phyloP scores from a whole-genome alignment of 1,139 yeast species.

The Yamadazyma dushanensis region DNA sequence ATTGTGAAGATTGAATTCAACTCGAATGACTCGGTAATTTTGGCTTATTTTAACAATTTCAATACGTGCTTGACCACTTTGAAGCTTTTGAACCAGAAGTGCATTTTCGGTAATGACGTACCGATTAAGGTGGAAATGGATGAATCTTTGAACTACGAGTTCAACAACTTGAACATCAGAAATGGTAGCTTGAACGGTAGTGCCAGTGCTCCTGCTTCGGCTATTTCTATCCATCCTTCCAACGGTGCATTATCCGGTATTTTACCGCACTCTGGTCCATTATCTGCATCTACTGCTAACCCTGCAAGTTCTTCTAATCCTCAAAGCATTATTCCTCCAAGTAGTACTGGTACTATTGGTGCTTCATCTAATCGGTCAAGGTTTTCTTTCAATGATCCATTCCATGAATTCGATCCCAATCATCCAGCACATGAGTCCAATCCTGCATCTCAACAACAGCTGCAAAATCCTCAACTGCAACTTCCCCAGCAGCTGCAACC shows the following conservation, averaged over 20 bases:
- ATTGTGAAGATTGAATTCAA: constrained; percentile 57
- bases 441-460: constrained; percentile 10
- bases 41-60: constrained; percentile 65
- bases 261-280: constrained; percentile 1
- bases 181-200: constrained; percentile 17
- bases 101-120: constrained; percentile 60
- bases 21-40: constrained; percentile 27
- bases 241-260: constrained; percentile 7
- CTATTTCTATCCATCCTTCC: constrained; percentile 5
- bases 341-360: constrained; percentile 6
- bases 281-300: constrained; percentile 4
- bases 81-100: constrained; percentile 64
- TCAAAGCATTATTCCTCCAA: constrained; percentile 5
- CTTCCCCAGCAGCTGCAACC: constrained; percentile 6
- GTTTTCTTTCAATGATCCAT: constrained; percentile 69
- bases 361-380: constrained; percentile 45
- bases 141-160: constrained; percentile 17
- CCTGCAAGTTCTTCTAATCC: background rate
- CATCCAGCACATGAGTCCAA: constrained; percentile 9
- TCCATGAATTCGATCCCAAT: constrained; percentile 23
- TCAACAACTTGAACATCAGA: constrained; percentile 31
- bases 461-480: constrained; percentile 5
- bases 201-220: constrained; percentile 17
- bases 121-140: constrained; percentile 52
- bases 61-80: constrained; percentile 71